phyloP scores from a whole-genome alignment of 1,139 yeast genomes.

The Yamadazyma siamensis region DNA sequence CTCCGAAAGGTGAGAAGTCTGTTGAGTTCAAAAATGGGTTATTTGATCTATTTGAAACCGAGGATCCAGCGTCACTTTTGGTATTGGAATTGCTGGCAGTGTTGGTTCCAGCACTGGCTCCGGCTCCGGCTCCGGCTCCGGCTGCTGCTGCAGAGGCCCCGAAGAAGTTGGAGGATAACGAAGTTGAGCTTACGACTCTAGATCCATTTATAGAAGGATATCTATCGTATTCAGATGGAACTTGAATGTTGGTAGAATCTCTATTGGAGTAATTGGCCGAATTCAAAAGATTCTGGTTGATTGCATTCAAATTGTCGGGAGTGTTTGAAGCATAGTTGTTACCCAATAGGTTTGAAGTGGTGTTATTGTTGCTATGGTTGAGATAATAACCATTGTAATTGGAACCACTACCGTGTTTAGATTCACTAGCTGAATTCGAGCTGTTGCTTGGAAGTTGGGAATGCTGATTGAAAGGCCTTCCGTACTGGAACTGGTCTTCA shows the following conservation, averaged over 20 bases:
- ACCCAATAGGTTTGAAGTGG: conserved; percentile 37
- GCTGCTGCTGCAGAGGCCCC: neutral
- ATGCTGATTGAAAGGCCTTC: conserved; percentile 29
- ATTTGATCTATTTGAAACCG: conserved; percentile 15
- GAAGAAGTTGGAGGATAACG: conserved; percentile 30
- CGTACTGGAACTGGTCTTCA: conserved; percentile 27
- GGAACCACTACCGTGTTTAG: conserved; percentile 12
- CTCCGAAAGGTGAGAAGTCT: conserved; percentile 82
- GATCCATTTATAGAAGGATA: conserved; percentile 54
- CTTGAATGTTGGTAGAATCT: conserved; percentile 19
- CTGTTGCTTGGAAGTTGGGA: conserved; percentile 2
- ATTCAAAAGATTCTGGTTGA: conserved; percentile 12
- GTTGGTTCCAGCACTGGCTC: conserved; percentile 3
- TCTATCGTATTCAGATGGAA: conserved; percentile 57
- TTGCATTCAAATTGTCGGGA: conserved; percentile 12
- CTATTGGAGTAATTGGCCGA: too few species aligned
- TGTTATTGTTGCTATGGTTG: conserved; percentile 31
- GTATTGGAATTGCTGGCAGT: conserved; percentile 4
- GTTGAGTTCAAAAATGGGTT: conserved; percentile 20
- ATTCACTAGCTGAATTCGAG: conserved; percentile 3
- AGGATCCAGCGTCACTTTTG: conserved; percentile 14
- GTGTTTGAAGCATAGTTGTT: conserved; percentile 16
- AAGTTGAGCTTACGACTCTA: conserved; percentile 44
- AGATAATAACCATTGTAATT: conserved; percentile 44
- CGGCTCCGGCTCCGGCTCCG: conserved; percentile 1